A percentile compares a stretch with the other conserved stretches of the same genome.
Evolutionary conservation across 1,284 basidiomycete genomes (phyloP).

Genomic region (Boletus semigastroideus): DNA sequence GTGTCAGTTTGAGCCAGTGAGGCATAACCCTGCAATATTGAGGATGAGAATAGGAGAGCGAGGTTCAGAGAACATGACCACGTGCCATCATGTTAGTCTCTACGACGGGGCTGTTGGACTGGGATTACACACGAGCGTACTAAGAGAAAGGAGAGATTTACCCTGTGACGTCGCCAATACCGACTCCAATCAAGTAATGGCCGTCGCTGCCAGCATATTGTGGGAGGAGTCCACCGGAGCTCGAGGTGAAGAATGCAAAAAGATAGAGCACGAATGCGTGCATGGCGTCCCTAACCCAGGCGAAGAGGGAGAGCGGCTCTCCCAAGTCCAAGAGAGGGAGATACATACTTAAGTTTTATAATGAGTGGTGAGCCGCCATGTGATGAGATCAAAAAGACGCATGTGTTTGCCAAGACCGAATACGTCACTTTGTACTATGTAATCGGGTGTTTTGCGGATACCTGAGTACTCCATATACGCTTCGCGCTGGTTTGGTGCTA

Average conservation of each 20-base stretch:
- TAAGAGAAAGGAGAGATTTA: slow-evolving; percentile 24
- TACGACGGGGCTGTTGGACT: slow-evolving; percentile 56
- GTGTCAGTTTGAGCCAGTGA: slow-evolving; percentile 67
- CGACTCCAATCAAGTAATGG: slow-evolving; percentile 35
- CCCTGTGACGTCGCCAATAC: slow-evolving; percentile 79
- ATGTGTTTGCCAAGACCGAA: too few species aligned
- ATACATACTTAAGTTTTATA: slow-evolving; percentile 17
- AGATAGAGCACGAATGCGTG: slow-evolving; percentile 21
- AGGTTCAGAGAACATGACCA: not conserved
- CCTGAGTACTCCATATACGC: too few species aligned
- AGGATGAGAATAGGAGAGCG: not conserved
- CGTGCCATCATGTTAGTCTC: slow-evolving; percentile 77
- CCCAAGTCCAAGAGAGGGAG: slow-evolving; percentile 19
- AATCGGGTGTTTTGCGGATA: too few species aligned
- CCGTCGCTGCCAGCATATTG: slow-evolving; percentile 8
- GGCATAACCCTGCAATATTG: slow-evolving; percentile 63
- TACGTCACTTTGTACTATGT: too few species aligned
- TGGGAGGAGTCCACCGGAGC: not conserved
- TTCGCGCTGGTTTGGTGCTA: too few species aligned
- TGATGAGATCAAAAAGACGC: too few species aligned
- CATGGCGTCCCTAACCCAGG: slow-evolving; percentile 17
- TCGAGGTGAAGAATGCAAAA: slow-evolving; percentile 11
- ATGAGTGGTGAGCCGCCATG: too few species aligned
- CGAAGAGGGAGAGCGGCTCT: slow-evolving; percentile 14
- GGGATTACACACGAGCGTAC: not conserved